Base-by-base conservation (phyloP, 116 monocot species). In the Cymodocea nodosa region DNA sequence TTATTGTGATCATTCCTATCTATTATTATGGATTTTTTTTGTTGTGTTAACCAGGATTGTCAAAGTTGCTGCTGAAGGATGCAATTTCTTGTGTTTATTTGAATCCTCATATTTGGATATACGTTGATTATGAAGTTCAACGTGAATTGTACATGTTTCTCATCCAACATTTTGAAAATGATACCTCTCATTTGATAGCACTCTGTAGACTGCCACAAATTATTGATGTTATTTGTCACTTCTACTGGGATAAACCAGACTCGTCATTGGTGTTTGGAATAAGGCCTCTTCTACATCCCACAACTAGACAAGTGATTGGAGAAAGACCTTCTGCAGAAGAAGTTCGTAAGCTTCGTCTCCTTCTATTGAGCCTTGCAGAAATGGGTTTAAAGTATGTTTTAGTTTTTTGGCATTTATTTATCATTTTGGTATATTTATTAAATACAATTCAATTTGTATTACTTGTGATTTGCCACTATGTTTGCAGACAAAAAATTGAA, bases 21-120 rank as follows among this genome's bases (percentile, higher is more conserved):
- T 3, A 30, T 30, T 30, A 30, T 30, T 1, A 30, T 30, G 30
- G n/a, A 19, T 19, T 59, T 3, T 52, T 9, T 64, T 70, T 52
- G 71, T 15, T 68, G 49, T 67, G 17, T 72, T 59, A 23, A 66
- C 8, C 74, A 90, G 95, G 83, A 24, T 74, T 91, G 72, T 80
- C 85, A 64, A 84, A 98, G 65, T 35, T 76, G 25, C 80, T 98
- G 23, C 25, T 86, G 48, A 91, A 82, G 81, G 97, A 98, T 74
- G 88, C 92, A 50, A 77, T 98, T 75, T 73, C 76, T 68, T 68
- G 68, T 61, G 75, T 98, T 63, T 98, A 91, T 72, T 73, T 98
- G 73, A 98, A 91, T 79, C 89, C 97, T 63, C 79, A 82, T 73
- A 88, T 98, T 50, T 98, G 87, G 91, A 76, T 89, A 16, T 85